Evolutionary conservation across 306 rosid species (phyloP).

Genomic region (Alnus rubra): DNA sequence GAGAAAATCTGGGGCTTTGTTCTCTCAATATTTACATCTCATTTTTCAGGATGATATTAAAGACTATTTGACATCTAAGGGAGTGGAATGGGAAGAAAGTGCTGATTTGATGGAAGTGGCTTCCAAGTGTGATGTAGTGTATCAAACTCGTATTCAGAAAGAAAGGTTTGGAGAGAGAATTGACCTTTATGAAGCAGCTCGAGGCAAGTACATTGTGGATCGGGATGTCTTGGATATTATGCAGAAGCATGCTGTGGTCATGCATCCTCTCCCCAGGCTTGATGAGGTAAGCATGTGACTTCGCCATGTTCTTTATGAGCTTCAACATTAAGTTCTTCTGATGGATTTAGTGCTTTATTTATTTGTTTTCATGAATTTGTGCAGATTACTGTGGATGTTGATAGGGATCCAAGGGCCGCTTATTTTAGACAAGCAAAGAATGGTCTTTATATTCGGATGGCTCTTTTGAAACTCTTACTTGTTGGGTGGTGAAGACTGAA

Average conservation of each 20-base stretch:
- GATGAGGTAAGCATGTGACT: slow-evolving; percentile 60
- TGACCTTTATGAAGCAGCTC: slow-evolving; percentile 78
- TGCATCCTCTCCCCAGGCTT: slow-evolving; percentile 97
- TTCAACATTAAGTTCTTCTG: slow-evolving; percentile 1
- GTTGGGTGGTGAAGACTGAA: slow-evolving; percentile 58
- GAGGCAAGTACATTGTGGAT: slow-evolving; percentile 87
- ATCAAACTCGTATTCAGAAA: slow-evolving; percentile 87
- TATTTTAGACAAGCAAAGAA: slow-evolving; percentile 88
- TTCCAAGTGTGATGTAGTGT: slow-evolving; percentile 75
- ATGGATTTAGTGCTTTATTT: neutral
- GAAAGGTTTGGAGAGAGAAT: slow-evolving; percentile 79
- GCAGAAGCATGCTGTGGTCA: slow-evolving; percentile 76
- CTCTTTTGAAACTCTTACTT: slow-evolving; percentile 76
- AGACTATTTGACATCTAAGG: slow-evolving; percentile 61
- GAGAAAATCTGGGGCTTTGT: neutral
- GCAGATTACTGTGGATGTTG: slow-evolving; percentile 78
- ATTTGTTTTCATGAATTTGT: slow-evolving; percentile 16
- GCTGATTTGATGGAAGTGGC: slow-evolving; percentile 82
- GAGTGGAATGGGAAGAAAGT: slow-evolving; percentile 85
- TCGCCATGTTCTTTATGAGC: neutral
- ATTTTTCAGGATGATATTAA: slow-evolving; percentile 78
- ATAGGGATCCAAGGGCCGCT: slow-evolving; percentile 75
- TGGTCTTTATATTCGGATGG: slow-evolving; percentile 83
- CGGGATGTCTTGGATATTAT: slow-evolving; percentile 55
- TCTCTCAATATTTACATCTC: slow-evolving; percentile 7